phyloP scores from a whole-genome alignment of 164 flowering plant species.

The Echeveria elegans region DNA sequence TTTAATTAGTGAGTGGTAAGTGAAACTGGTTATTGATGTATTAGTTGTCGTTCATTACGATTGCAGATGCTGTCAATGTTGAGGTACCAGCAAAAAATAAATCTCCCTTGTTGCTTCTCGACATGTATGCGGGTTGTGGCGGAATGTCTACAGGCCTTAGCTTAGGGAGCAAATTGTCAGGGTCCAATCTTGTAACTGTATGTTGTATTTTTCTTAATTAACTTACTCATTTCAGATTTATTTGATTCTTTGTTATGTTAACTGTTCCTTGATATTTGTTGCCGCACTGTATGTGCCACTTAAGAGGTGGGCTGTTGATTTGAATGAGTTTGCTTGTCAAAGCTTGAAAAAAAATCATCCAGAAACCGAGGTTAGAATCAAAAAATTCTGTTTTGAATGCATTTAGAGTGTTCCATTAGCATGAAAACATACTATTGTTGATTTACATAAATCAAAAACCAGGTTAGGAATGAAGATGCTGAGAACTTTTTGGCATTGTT shows the following conservation, averaged over 20 bases:
- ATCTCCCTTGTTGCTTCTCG: conserved; percentile 36
- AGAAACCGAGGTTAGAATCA: conserved; percentile 47
- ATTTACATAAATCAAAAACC: background rate
- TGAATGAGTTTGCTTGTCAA: conserved; percentile 57
- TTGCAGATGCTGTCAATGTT: background rate
- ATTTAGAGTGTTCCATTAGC: background rate
- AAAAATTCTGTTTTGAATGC: background rate
- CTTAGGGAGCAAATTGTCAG: conserved; percentile 43
- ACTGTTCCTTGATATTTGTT: background rate
- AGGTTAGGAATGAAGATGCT: conserved; percentile 78
- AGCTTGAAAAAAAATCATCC: conserved; percentile 67
- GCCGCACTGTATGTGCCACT: background rate
- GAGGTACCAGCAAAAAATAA: background rate
- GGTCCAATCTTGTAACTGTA: conserved; percentile 62
- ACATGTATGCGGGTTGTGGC: conserved; percentile 83
- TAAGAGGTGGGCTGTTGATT: conserved; percentile 88
- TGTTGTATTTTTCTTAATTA: conserved; percentile 12
- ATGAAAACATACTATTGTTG: background rate
- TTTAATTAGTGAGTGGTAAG: background rate
- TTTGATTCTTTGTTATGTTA: background rate
- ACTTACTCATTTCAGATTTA: background rate
- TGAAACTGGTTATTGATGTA: background rate
- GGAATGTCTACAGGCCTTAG: conserved; percentile 92
- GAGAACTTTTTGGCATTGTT: conserved; percentile 51
- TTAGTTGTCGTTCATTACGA: conserved; percentile 7